A percentile compares a stretch with the other conserved stretches of the same genome.
phyloP scores from a whole-genome alignment of 768 basidiomycete genomes.

The Kwoniella botswanensis region DNA sequence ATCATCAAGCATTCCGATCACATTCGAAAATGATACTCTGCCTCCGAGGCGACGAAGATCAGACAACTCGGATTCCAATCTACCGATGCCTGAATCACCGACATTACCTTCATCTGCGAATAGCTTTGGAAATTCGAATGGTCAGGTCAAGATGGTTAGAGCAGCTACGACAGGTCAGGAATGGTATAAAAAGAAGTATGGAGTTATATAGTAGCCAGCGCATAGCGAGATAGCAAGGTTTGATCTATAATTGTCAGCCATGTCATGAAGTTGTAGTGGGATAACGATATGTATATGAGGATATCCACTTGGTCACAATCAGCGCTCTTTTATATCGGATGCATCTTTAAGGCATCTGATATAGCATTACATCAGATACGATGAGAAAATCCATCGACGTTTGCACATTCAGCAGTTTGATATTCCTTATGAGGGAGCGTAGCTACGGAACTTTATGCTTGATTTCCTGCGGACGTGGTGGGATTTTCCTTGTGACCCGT shows the following conservation, averaged over 20 bases:
- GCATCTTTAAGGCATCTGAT: too few relatives aligned
- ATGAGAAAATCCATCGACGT: too few relatives aligned
- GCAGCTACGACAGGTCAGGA: neutral
- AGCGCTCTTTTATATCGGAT: too few relatives aligned
- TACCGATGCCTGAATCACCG: constrained; percentile 6
- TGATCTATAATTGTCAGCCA: neutral
- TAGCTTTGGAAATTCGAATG: neutral
- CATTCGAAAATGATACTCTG: neutral
- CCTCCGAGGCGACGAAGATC: neutral
- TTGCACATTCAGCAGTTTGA: too few relatives aligned
- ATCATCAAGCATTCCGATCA: neutral
- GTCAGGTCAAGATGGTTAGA: neutral
- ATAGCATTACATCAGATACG: too few relatives aligned
- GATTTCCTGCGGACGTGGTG: too few relatives aligned
- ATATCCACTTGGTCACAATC: too few relatives aligned
- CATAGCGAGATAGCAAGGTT: neutral
- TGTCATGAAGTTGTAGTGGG: too few relatives aligned
- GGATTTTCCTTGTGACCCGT: too few relatives aligned
- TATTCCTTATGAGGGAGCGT: too few relatives aligned
- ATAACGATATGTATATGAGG: too few relatives aligned
- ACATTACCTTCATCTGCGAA: constrained; percentile 1
- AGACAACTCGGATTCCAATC: neutral
- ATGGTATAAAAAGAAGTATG: constrained; percentile 1
- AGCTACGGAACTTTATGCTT: too few relatives aligned
- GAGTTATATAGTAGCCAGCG: neutral